phyloP scores from a whole-genome alignment of 495 filamentous ascomycete genomes.

The Penicillium silybi region DNA sequence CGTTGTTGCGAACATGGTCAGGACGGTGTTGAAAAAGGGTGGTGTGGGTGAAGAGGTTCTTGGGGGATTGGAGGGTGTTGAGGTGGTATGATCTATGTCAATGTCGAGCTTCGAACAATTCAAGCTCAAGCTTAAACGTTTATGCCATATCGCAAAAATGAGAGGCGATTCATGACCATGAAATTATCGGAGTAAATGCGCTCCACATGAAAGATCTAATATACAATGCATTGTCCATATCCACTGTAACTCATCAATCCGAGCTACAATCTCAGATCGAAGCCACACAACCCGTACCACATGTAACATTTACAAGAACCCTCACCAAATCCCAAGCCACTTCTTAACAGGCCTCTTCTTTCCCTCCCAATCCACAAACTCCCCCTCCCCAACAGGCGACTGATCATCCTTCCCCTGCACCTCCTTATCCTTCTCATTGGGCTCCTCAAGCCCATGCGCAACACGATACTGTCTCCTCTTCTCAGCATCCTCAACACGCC shows the following conservation, averaged over 20 bases:
- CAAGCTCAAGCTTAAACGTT: background rate
- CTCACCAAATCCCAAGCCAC: constrained; percentile 61
- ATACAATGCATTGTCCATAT: constrained; percentile 3
- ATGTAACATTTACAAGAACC: background rate
- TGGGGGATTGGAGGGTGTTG: constrained; percentile 62
- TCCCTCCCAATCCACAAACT: constrained; percentile 41
- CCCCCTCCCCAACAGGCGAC: constrained; percentile 24
- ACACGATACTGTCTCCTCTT: constrained; percentile 75
- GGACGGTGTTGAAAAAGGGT: constrained; percentile 60
- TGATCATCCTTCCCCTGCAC: constrained; percentile 26
- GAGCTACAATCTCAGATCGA: background rate
- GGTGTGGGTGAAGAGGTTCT: constrained; percentile 84
- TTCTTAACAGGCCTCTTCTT: constrained; percentile 54
- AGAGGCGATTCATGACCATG: constrained; percentile 21
- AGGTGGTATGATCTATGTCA: constrained; percentile 31
- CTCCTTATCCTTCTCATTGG: constrained; percentile 18
- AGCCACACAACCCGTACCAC: background rate
- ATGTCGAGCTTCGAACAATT: background rate
- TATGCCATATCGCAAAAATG: background rate
- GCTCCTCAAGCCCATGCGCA: constrained; percentile 72
- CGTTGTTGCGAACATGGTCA: constrained; percentile 62
- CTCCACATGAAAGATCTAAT: constrained; percentile 1
- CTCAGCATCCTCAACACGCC: constrained; percentile 69
- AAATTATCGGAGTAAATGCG: background rate
- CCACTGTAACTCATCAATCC: background rate